Evolutionary conservation across 129 eudicot species (phyloP).

Genomic region (Centella asiatica): DNA sequence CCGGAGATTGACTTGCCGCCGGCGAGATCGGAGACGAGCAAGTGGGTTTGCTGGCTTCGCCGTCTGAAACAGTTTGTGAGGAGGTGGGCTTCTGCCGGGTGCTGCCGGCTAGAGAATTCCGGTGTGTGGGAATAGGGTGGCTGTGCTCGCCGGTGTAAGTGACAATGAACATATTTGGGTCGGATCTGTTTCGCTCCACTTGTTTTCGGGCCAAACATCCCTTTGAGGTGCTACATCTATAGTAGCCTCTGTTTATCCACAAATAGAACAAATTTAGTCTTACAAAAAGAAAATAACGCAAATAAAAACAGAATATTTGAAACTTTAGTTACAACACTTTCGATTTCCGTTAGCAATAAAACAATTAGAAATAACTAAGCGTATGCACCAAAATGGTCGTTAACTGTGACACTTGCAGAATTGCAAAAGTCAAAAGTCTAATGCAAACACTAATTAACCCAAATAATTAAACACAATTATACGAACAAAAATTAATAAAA

Average conservation of each 20-base stretch:
- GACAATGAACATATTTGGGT: constrained; percentile 78
- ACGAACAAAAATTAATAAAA: not conserved
- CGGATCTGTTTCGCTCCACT: constrained; percentile 95
- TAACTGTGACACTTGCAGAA: too few relatives aligned
- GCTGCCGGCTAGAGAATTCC: constrained; percentile 79
- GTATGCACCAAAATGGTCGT: too few relatives aligned
- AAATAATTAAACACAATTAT: not conserved
- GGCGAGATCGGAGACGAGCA: constrained; percentile 46
- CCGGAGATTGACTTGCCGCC: constrained; percentile 41
- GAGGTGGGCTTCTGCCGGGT: constrained; percentile 51
- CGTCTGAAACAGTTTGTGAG: constrained; percentile 28
- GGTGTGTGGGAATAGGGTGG: constrained; percentile 84
- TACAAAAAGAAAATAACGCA: too few relatives aligned
- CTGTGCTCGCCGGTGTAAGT: constrained; percentile 86
- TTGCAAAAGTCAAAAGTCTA: too few relatives aligned
- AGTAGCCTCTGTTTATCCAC: constrained; percentile 66
- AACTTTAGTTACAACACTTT: too few relatives aligned
- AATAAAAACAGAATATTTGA: too few relatives aligned
- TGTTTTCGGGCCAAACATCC: constrained; percentile 96
- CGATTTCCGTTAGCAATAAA: too few relatives aligned
- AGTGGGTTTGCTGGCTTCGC: constrained; percentile 31
- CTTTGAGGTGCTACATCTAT: constrained; percentile 86
- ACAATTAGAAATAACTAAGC: too few relatives aligned
- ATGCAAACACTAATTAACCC: too few relatives aligned
- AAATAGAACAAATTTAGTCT: not conserved